phyloP scores from a whole-genome alignment of 1,139 yeast species.

The Suhomyces anneliseae region DNA sequence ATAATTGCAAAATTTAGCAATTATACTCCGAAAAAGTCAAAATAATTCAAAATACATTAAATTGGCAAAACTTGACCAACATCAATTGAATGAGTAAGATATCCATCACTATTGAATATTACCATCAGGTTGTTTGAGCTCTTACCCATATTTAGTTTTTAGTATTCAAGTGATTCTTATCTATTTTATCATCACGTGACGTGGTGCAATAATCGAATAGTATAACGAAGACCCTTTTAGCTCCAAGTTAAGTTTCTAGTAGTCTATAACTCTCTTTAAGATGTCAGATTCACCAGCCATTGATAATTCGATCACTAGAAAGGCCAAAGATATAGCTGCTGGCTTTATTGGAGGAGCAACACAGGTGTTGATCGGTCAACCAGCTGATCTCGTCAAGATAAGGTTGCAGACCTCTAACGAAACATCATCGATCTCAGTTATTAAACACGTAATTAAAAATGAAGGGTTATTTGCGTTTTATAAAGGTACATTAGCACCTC shows the following conservation, averaged over 20 bases:
- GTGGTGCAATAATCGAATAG: constrained; percentile 9
- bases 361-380: constrained; percentile 75
- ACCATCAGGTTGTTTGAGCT: too few relatives aligned
- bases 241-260: not conserved
- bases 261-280: not conserved
- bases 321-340: constrained; percentile 59
- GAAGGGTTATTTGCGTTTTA: constrained; percentile 66
- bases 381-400: constrained; percentile 69
- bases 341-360: constrained; percentile 58
- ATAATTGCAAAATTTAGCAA: too few relatives aligned
- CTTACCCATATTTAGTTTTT: too few relatives aligned
- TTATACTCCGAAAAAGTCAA: too few relatives aligned
- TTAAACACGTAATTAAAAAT: constrained; percentile 53
- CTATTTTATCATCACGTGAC: constrained; percentile 9
- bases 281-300: constrained; percentile 20
- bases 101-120: too few relatives aligned
- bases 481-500: constrained; percentile 48
- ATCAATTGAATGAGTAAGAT: too few relatives aligned
- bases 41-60: too few relatives aligned
- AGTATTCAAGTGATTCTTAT: too few relatives aligned
- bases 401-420: constrained; percentile 53
- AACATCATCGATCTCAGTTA: constrained; percentile 47
- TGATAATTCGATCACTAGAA: constrained; percentile 55
- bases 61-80: too few relatives aligned
- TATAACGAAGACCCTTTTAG: not conserved